Percentiles rank a stretch among this genome's conserved stretches.
phyloP scores from a whole-genome alignment of 305 asterid species.

The Lippia alba region DNA sequence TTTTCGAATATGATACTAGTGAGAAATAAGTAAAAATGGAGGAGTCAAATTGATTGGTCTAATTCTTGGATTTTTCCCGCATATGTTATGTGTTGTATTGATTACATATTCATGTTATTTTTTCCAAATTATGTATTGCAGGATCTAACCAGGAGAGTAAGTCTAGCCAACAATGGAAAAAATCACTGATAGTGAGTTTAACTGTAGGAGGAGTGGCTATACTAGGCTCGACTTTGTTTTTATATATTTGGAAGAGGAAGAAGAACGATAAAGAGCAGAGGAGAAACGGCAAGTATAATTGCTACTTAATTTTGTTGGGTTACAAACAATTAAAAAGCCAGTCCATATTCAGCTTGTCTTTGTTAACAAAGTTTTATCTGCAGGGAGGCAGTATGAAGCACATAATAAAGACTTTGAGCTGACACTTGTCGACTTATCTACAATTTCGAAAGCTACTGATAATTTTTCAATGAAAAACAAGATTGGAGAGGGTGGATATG shows the following conservation, averaged over 20 bases:
- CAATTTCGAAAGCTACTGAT: slow-evolving; percentile 34
- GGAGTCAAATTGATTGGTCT: not conserved
- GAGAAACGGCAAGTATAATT: slow-evolving; percentile 12
- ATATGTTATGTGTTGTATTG: not conserved
- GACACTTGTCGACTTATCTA: slow-evolving; percentile 33
- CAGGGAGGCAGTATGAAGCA: slow-evolving; percentile 17
- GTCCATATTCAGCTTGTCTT: not conserved
- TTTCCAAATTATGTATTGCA: slow-evolving; percentile 15
- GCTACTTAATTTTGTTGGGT: not conserved
- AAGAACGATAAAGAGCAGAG: not conserved
- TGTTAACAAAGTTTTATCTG: not conserved
- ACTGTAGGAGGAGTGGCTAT: slow-evolving; percentile 1
- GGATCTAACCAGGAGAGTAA: slow-evolving; percentile 10
- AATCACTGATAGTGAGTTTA: slow-evolving; percentile 24
- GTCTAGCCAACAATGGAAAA: not conserved
- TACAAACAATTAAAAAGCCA: not conserved
- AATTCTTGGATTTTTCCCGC: not conserved
- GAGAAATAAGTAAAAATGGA: too few relatives aligned
- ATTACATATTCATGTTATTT: not conserved
- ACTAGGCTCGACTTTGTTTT: slow-evolving; percentile 17
- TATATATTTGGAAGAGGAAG: slow-evolving; percentile 30
- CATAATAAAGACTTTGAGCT: slow-evolving; percentile 27
- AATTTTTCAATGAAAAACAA: slow-evolving; percentile 34
- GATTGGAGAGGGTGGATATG: slow-evolving; percentile 37
- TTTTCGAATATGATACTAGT: too few relatives aligned